These are phyloP conservation scores for Hanseniaspora uvarum DNA, from an alignment of 1,139 yeast species.

Conservation along the genomic window DNA sequence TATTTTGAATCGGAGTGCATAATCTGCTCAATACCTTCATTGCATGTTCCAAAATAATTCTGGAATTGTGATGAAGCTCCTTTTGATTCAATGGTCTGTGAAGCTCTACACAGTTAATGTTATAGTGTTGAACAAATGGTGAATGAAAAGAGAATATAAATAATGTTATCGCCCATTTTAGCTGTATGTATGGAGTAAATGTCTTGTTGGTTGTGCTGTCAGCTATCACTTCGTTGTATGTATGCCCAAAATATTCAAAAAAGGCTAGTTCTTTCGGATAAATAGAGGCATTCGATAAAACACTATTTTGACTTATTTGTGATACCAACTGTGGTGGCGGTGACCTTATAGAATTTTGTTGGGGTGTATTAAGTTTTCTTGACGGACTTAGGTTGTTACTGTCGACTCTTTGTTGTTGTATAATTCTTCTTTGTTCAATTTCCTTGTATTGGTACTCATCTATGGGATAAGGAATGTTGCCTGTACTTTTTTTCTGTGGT, in stretches of 20 bases:
- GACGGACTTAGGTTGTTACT: background rate
- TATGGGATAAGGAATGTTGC: constrained; percentile 5
- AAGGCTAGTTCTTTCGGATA: constrained; percentile 10
- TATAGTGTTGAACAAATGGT: constrained; percentile 35
- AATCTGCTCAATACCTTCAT: constrained; percentile 48
- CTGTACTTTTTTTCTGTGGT: background rate
- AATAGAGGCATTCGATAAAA: constrained; percentile 2
- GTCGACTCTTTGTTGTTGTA: background rate
- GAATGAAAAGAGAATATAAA: constrained; percentile 38
- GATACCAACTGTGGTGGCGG: constrained; percentile 13
- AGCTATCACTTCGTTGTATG: constrained; percentile 23
- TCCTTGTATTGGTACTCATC: background rate
- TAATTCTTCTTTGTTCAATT: background rate
- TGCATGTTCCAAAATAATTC: constrained; percentile 47
- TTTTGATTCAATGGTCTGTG: constrained; percentile 34
- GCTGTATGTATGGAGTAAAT: constrained; percentile 39
- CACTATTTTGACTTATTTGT: constrained; percentile 9
- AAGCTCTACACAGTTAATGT: constrained; percentile 38
- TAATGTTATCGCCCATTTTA: constrained; percentile 42
- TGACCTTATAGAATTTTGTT: constrained; percentile 1
- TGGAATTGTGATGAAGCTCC: constrained; percentile 42
- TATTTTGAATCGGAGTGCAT: constrained; percentile 28
- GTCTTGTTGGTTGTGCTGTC: constrained; percentile 23
- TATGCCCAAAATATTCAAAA: constrained; percentile 18
- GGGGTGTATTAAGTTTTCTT: background rate